Conservation (phyloP, 1,284 basidiomycete species). For the Heterobasidion parviporum region DNA sequence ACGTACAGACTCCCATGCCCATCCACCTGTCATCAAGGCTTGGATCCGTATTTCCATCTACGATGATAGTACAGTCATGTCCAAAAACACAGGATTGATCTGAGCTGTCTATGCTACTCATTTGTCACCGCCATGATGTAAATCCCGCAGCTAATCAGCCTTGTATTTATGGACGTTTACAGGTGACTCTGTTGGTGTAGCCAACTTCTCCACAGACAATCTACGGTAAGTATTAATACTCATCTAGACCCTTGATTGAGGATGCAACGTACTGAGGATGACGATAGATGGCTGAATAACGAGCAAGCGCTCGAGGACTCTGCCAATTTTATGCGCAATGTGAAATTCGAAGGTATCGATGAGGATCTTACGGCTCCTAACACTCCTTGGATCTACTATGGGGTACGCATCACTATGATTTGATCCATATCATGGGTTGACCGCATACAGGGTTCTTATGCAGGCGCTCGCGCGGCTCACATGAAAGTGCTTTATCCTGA, state of each 20-base stretch:
- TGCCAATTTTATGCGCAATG: constrained; percentile 81
- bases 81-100: too few relatives aligned
- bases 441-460: constrained; percentile 69
- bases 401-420: constrained; percentile 37
- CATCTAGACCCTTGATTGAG: constrained; percentile 3
- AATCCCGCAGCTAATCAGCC: neutral
- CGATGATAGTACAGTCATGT: too few relatives aligned
- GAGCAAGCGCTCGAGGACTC: constrained; percentile 89
- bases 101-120: neutral
- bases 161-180: neutral
- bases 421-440: neutral
- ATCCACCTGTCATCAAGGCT: too few relatives aligned
- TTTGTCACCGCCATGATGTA: constrained; percentile 7
- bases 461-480: constrained; percentile 90
- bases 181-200: constrained; percentile 79
- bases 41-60: too few relatives aligned
- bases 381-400: constrained; percentile 93
- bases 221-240: constrained; percentile 37
- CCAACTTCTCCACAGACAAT: constrained; percentile 74
- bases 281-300: constrained; percentile 74
- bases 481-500: constrained; percentile 86
- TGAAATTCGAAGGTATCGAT: constrained; percentile 68
- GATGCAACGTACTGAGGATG: neutral
- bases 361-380: constrained; percentile 60
- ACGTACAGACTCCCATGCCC: too few relatives aligned